These are phyloP conservation scores for Ogataea wickerhamii DNA, from an alignment of 805 yeast species.

Conservation along the genomic window DNA sequence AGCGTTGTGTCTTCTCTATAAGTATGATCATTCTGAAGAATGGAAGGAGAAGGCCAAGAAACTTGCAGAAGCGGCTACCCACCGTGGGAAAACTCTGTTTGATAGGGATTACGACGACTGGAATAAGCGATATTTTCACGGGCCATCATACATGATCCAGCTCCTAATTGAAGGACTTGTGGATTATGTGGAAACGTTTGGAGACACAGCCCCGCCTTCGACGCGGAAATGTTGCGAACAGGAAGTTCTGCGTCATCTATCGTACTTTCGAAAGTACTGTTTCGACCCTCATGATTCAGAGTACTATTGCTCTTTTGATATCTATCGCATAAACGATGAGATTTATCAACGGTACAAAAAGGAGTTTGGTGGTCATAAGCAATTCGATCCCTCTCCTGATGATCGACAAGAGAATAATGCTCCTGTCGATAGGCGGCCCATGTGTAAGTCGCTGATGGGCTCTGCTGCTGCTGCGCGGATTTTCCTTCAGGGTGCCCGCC, in stretches of 20 bases:
- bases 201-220: constrained; percentile 35
- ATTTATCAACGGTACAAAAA: constrained; percentile 47
- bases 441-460: constrained; percentile 49
- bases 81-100: constrained; percentile 52
- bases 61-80: constrained; percentile 56
- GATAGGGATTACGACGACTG: constrained; percentile 56
- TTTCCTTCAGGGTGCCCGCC: constrained; percentile 64
- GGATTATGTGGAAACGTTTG: constrained; percentile 54
- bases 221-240: constrained; percentile 30
- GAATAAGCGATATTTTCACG: constrained; percentile 60
- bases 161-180: constrained; percentile 64
- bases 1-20: constrained; percentile 48
- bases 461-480: constrained; percentile 65
- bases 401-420: constrained; percentile 43
- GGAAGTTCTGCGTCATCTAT: constrained; percentile 52
- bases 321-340: constrained; percentile 48
- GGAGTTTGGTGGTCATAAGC: constrained; percentile 54
- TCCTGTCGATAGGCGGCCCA: constrained; percentile 28
- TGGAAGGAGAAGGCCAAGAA: constrained; percentile 48
- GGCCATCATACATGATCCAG: constrained; percentile 62
- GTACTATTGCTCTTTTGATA: constrained; percentile 57
- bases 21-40: constrained; percentile 45
- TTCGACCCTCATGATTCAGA: constrained; percentile 57
- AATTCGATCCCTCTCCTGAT: constrained; percentile 46
- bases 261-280: constrained; percentile 53